Conservation (phyloP, 2,329 filamentous ascomycete species). For the Dactylellina drechsleri region DNA sequence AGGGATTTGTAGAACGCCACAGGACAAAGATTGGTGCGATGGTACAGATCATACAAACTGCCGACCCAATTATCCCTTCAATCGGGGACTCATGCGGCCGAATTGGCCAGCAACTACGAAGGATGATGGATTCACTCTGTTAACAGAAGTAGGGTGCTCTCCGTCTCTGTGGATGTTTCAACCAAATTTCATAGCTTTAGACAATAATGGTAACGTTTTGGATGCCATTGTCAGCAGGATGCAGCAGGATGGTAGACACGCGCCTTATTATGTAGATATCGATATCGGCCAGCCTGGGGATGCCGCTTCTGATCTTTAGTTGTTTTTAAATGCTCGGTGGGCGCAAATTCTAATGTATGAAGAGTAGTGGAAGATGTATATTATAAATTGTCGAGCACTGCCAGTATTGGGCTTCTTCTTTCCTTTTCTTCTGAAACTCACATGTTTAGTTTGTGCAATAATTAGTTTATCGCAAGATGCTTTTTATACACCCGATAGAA, state of each 20-base stretch:
- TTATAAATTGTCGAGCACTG: background rate
- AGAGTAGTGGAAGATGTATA: too few relatives aligned
- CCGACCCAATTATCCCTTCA: slow-evolving; percentile 21
- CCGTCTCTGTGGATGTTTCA: slow-evolving; percentile 36
- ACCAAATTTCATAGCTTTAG: slow-evolving; percentile 25
- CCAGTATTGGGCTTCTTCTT: too few relatives aligned
- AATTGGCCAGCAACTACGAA: slow-evolving; percentile 1
- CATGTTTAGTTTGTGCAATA: too few relatives aligned
- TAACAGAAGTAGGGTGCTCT: slow-evolving; percentile 33
- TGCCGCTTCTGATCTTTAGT: too few relatives aligned
- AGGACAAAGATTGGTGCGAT: slow-evolving; percentile 9
- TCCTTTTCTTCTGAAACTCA: too few relatives aligned
- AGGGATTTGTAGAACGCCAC: too few relatives aligned
- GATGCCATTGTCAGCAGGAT: background rate
- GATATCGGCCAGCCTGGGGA: background rate
- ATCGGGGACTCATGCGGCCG: slow-evolving; percentile 25
- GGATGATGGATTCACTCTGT: background rate
- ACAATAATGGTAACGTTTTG: background rate
- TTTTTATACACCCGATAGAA: too few relatives aligned
- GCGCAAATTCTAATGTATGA: too few relatives aligned
- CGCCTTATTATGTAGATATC: slow-evolving; percentile 13
- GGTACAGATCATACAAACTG: slow-evolving; percentile 5
- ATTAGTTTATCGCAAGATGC: too few relatives aligned
- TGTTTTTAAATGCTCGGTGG: too few relatives aligned
- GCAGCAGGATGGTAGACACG: background rate